phyloP scores from a whole-genome alignment of 441 rosid species.

The Pelargonium fulgidum region DNA sequence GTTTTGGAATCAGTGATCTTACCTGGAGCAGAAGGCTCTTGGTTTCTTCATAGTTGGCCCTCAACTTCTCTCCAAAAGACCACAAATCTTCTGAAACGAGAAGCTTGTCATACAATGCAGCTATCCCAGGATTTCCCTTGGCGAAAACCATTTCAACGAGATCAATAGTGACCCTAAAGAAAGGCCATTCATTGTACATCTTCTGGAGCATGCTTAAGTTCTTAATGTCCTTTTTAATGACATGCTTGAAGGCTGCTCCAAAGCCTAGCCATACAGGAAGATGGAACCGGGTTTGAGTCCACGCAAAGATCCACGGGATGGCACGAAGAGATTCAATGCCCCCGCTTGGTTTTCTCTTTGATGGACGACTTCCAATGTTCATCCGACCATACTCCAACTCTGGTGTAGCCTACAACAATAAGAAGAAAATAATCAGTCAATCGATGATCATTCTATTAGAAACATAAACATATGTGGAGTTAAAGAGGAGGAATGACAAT shows the following conservation, averaged over 20 bases:
- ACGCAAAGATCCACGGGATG: slow-evolving; percentile 96
- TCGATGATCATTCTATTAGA: too few species aligned
- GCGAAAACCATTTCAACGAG: slow-evolving; percentile 95
- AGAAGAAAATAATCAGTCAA: slow-evolving; percentile 11
- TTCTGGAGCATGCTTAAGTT: slow-evolving; percentile 74
- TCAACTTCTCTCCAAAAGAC: slow-evolving; percentile 27
- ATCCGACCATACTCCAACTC: slow-evolving; percentile 90
- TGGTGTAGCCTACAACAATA: slow-evolving; percentile 67
- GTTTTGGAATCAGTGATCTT: slow-evolving; percentile 6
- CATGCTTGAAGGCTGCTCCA: slow-evolving; percentile 64
- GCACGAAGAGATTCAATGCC: slow-evolving; percentile 91
- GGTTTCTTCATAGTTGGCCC: slow-evolving; percentile 66
- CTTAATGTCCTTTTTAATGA: slow-evolving; percentile 48
- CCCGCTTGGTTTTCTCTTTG: slow-evolving; percentile 87
- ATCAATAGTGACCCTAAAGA: slow-evolving; percentile 24
- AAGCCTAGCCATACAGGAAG: slow-evolving; percentile 93
- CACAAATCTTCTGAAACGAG: slow-evolving; percentile 78
- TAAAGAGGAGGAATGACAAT: too few species aligned
- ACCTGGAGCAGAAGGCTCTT: slow-evolving; percentile 78
- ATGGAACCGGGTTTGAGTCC: slow-evolving; percentile 52
- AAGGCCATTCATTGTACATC: slow-evolving; percentile 34
- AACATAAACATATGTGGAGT: too few species aligned
- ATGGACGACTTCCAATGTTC: slow-evolving; percentile 96
- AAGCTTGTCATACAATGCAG: slow-evolving; percentile 71
- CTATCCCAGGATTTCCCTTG: slow-evolving; percentile 90